Conservation (phyloP, 2,329 filamentous ascomycete species). For the Capronia epimyces region DNA sequence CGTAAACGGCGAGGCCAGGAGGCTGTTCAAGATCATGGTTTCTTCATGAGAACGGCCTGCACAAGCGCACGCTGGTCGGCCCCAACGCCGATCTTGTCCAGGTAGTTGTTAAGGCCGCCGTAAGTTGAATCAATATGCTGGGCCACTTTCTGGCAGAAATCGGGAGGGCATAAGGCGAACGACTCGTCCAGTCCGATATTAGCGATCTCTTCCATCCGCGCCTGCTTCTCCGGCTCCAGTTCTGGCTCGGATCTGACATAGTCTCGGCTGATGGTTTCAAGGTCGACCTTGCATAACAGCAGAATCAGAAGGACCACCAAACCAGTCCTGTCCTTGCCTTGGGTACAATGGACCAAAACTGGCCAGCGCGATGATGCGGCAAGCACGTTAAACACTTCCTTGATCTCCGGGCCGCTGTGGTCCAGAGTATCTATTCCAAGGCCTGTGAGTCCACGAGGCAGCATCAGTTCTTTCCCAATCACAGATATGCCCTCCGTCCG, state of each 20-base stretch:
- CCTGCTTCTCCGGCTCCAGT: slow-evolving; percentile 56
- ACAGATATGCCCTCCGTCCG: slow-evolving; percentile 65
- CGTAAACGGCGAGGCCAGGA: background rate
- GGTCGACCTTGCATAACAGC: slow-evolving; percentile 51
- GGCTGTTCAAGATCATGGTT: background rate
- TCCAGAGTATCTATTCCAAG: slow-evolving; percentile 66
- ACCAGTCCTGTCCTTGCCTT: slow-evolving; percentile 81
- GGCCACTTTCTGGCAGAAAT: slow-evolving; percentile 58
- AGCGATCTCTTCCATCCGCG: slow-evolving; percentile 61
- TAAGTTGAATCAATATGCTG: slow-evolving; percentile 57
- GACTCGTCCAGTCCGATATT: slow-evolving; percentile 67
- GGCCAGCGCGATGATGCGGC: slow-evolving; percentile 53
- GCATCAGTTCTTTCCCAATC: slow-evolving; percentile 65
- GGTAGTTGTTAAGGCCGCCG: slow-evolving; percentile 62
- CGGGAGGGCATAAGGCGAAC: slow-evolving; percentile 61
- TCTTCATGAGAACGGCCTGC: slow-evolving; percentile 16
- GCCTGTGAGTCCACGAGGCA: slow-evolving; percentile 64
- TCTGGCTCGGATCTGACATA: slow-evolving; percentile 62
- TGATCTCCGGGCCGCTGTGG: slow-evolving; percentile 60
- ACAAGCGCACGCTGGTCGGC: slow-evolving; percentile 40
- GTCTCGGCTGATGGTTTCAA: slow-evolving; percentile 59
- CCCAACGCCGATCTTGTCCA: slow-evolving; percentile 58
- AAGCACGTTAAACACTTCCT: slow-evolving; percentile 63
- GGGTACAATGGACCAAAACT: slow-evolving; percentile 73
- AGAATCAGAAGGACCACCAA: slow-evolving; percentile 64